Percentiles rank a stretch among this genome's conserved stretches.
phyloP scores from a whole-genome alignment of 495 filamentous ascomycete genomes.

The Neurospora tetrasperma region DNA sequence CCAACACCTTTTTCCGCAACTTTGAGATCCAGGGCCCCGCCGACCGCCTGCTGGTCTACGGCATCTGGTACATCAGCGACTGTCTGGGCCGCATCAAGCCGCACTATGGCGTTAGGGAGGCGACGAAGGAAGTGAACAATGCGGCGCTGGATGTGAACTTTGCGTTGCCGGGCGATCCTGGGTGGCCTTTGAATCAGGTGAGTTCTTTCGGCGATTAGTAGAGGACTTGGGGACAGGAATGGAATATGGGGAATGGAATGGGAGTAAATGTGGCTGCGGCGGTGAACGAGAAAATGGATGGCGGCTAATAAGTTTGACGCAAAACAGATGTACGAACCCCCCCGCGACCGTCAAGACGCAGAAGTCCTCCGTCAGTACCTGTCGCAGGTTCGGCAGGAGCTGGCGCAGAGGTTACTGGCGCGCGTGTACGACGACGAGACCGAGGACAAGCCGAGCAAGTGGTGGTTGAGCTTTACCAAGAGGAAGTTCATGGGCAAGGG shows the following conservation, averaged over 20 bases:
- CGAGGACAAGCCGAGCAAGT: slow-evolving; percentile 80
- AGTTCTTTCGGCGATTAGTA: background rate
- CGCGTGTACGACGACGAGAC: slow-evolving; percentile 78
- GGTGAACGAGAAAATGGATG: background rate
- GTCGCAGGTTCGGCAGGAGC: slow-evolving; percentile 83
- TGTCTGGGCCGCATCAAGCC: slow-evolving; percentile 78
- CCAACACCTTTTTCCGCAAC: slow-evolving; percentile 98
- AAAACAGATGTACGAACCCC: slow-evolving; percentile 49
- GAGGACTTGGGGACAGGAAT: background rate
- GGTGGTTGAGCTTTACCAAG: slow-evolving; percentile 98
- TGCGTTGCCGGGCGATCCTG: slow-evolving; percentile 86
- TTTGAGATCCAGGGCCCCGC: slow-evolving; percentile 98
- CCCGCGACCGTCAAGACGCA: slow-evolving; percentile 75
- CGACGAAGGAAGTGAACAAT: slow-evolving; percentile 45
- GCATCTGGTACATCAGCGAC: slow-evolving; percentile 87
- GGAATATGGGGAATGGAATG: too few relatives aligned
- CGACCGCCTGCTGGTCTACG: slow-evolving; percentile 90
- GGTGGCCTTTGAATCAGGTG: slow-evolving; percentile 85
- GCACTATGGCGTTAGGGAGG: slow-evolving; percentile 37
- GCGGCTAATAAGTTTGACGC: background rate
- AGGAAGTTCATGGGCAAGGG: slow-evolving; percentile 98
- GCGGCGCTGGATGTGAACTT: slow-evolving; percentile 78
- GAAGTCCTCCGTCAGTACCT: slow-evolving; percentile 82
- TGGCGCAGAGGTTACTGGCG: slow-evolving; percentile 67
- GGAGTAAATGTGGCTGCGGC: background rate